Percentiles rank a stretch among this genome's conserved stretches.
phyloP scores from a whole-genome alignment of 73 alveolate genomes.

The Effrenium voratum region DNA sequence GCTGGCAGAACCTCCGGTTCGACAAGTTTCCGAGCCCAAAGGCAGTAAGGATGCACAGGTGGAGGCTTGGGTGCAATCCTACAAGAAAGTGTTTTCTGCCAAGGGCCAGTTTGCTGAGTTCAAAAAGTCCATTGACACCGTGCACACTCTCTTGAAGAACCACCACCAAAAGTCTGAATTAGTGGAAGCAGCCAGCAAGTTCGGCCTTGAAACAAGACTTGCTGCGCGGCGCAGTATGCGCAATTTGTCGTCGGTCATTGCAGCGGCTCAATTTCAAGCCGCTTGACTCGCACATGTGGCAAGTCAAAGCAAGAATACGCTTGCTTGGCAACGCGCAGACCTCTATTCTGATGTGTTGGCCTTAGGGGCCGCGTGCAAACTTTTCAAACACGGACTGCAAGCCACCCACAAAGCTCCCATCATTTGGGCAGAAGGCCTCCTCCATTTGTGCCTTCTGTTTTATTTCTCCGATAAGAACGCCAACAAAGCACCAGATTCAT shows the following conservation, averaged over 20 bases:
- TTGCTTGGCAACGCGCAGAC: background rate
- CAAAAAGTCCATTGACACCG: background rate
- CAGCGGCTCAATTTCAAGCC: background rate
- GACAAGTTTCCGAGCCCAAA: no score
- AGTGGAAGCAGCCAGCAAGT: background rate
- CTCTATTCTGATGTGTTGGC: background rate
- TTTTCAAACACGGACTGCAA: background rate
- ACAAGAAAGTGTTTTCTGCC: background rate
- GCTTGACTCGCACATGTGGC: background rate
- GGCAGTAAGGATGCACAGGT: background rate
- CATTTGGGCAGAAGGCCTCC: background rate
- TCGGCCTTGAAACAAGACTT: background rate
- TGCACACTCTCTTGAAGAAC: background rate
- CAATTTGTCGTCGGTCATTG: background rate
- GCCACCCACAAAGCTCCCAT: background rate
- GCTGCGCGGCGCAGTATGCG: background rate
- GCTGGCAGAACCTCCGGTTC: no score
- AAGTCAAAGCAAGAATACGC: background rate
- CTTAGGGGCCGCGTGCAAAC: background rate
- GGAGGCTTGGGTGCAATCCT: background rate
- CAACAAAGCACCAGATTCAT: background rate
- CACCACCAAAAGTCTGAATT: background rate
- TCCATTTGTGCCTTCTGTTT: background rate
- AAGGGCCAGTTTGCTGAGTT: slow-evolving; percentile 3
- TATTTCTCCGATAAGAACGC: background rate